These are phyloP conservation scores for Mucor indicus DNA, from an alignment of 371 early-diverging fungal species.

Conservation along the genomic window DNA sequence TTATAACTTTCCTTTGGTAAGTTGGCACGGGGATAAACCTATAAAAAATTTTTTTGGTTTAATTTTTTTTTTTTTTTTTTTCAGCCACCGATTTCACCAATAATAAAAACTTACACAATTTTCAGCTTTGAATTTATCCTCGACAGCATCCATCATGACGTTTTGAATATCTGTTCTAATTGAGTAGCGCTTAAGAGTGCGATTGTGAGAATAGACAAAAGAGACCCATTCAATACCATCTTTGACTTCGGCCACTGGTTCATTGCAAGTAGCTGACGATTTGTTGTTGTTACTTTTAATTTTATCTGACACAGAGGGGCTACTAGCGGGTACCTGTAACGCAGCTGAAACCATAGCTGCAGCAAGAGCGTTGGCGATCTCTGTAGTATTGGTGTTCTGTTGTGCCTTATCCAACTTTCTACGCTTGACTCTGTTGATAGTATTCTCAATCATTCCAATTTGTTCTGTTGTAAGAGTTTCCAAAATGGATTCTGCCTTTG, in stretches of 20 bases:
- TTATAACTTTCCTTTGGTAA: constrained; percentile 66
- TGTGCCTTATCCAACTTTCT: constrained; percentile 31
- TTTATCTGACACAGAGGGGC: neutral
- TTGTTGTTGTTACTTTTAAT: neutral
- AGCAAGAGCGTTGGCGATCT: constrained; percentile 32
- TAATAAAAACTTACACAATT: constrained; percentile 66
- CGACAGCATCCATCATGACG: constrained; percentile 61
- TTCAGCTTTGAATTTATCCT: constrained; percentile 72
- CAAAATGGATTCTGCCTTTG: constrained; percentile 36
- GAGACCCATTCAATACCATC: constrained; percentile 73
- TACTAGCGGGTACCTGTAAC: constrained; percentile 2
- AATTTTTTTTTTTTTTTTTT: constrained; percentile 6
- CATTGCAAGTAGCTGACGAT: constrained; percentile 15
- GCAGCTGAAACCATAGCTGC: constrained; percentile 34
- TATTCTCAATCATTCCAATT: constrained; percentile 36
- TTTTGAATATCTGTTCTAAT: constrained; percentile 83
- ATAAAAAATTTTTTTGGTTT: constrained; percentile 12
- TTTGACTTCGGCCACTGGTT: constrained; percentile 45
- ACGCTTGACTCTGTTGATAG: constrained; percentile 36
- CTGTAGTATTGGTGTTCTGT: constrained; percentile 12
- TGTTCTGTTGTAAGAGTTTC: constrained; percentile 37
- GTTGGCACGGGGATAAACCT: constrained; percentile 71
- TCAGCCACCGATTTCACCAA: constrained; percentile 4
- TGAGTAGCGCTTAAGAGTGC: constrained; percentile 62
- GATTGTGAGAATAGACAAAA: constrained; percentile 68